Evolutionary conservation across 2,329 filamentous ascomycete species (phyloP).

Genomic region (Talaromyces sp.): DNA sequence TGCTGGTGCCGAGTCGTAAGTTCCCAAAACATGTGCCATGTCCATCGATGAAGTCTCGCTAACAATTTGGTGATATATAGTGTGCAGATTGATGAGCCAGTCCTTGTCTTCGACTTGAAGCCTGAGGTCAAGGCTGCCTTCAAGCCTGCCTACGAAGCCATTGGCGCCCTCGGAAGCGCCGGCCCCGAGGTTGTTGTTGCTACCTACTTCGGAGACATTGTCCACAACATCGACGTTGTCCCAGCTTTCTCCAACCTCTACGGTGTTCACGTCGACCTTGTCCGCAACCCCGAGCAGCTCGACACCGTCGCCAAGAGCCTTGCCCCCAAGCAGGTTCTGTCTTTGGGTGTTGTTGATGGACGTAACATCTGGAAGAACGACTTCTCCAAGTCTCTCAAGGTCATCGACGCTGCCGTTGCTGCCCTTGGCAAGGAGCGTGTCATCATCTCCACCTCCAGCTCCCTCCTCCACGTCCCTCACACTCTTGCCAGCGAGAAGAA

Average conservation of each 20-base stretch:
- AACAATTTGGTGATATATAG: conserved; percentile 36
- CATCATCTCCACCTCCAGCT: conserved; percentile 93
- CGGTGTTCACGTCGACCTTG: conserved; percentile 89
- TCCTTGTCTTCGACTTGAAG: conserved; percentile 90
- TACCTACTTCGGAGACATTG: conserved; percentile 98
- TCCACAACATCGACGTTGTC: conserved; percentile 95
- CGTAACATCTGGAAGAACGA: conserved; percentile 99
- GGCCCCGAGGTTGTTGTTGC: conserved; percentile 85
- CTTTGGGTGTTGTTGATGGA: conserved; percentile 93
- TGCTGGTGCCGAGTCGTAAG: conserved; percentile 70
- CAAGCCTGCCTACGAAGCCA: conserved; percentile 94
- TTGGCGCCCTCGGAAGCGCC: conserved; percentile 64
- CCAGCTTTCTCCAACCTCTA: conserved; percentile 67
- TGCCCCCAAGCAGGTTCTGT: conserved; percentile 83
- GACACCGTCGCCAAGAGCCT: conserved; percentile 76
- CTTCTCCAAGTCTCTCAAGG: conserved; percentile 91
- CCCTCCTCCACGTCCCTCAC: conserved; percentile 96
- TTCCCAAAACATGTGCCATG: not conserved
- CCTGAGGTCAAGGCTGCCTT: conserved; percentile 91
- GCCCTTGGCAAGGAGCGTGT: conserved; percentile 97
- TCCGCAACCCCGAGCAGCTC: conserved; percentile 97
- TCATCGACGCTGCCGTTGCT: conserved; percentile 82
- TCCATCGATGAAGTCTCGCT: not conserved
- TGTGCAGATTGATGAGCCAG: conserved; percentile 97
- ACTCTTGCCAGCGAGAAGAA: conserved; percentile 98